Evolutionary conservation across 441 rosid species (phyloP).

Genomic region (Aleurites moluccanus): DNA sequence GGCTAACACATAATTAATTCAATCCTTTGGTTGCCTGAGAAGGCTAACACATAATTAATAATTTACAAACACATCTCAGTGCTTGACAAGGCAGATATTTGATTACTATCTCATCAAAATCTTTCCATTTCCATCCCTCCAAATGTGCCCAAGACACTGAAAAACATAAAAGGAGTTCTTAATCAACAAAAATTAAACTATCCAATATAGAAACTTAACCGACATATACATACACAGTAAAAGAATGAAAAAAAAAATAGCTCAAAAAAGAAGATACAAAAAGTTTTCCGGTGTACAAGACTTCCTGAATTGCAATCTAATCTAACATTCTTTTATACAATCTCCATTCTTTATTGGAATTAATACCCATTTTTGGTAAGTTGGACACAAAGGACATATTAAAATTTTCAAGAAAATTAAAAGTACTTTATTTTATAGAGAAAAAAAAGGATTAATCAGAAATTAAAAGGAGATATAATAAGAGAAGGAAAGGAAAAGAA

Average conservation of each 20-base stretch:
- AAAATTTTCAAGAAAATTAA: background rate
- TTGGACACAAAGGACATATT: too few relatives aligned
- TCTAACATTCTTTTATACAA: background rate
- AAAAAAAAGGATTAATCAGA: background rate
- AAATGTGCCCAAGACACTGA: background rate
- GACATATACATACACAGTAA: background rate
- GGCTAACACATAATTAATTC: background rate
- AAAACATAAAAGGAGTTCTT: background rate
- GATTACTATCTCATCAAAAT: background rate
- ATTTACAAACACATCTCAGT: too few relatives aligned
- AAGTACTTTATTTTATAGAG: background rate
- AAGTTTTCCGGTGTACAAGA: slow-evolving; percentile 17
- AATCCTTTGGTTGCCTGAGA: background rate
- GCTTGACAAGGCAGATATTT: background rate
- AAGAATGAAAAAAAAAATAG: background rate
- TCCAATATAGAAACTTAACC: background rate
- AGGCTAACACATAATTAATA: background rate
- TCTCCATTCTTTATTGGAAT: too few relatives aligned
- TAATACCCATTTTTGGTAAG: too few relatives aligned
- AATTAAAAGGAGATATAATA: background rate
- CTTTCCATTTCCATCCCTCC: background rate
- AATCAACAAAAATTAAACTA: background rate
- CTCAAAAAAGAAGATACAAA: background rate
- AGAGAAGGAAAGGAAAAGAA: background rate
- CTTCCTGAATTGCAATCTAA: background rate